Conservation (phyloP, 2,329 filamentous ascomycete species). For the Penicillium olsonii region DNA sequence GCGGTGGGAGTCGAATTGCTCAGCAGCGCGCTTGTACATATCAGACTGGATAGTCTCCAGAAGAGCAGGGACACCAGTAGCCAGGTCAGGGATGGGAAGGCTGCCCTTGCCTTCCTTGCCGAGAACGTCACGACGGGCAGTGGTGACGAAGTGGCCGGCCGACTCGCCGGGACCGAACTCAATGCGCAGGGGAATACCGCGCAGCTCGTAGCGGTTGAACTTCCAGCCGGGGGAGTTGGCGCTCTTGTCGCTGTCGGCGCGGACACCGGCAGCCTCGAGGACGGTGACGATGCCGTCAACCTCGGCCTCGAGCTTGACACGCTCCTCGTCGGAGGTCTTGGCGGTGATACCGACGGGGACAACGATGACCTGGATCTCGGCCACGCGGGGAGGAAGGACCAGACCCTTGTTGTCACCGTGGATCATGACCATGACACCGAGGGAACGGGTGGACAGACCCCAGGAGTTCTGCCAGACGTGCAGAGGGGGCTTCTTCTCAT, state of each 20-base stretch:
- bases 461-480: slow-evolving; percentile 99
- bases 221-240: slow-evolving; percentile 95
- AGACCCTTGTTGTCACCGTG: slow-evolving; percentile 95
- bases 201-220: slow-evolving; percentile 98
- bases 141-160: slow-evolving; percentile 79
- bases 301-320: slow-evolving; percentile 72
- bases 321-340: slow-evolving; percentile 79
- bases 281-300: slow-evolving; percentile 69
- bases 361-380: slow-evolving; percentile 81
- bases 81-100: slow-evolving; percentile 73
- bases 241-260: slow-evolving; percentile 78
- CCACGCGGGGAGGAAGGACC: slow-evolving; percentile 86
- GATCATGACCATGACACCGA: slow-evolving; percentile 98
- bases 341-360: slow-evolving; percentile 92
- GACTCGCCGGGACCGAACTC: slow-evolving; percentile 96
- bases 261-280: slow-evolving; percentile 72
- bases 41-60: slow-evolving; percentile 89
- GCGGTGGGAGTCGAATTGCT: slow-evolving; percentile 76
- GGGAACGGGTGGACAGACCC: slow-evolving; percentile 95
- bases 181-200: slow-evolving; percentile 88
- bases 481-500: slow-evolving; percentile 75
- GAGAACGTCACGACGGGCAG: slow-evolving; percentile 78
- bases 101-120: slow-evolving; percentile 71
- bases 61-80: slow-evolving; percentile 72
- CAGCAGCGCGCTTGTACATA: slow-evolving; percentile 75